Base-by-base conservation (phyloP, 441 rosid species). In the Euphorbia schlechtendalii region DNA sequence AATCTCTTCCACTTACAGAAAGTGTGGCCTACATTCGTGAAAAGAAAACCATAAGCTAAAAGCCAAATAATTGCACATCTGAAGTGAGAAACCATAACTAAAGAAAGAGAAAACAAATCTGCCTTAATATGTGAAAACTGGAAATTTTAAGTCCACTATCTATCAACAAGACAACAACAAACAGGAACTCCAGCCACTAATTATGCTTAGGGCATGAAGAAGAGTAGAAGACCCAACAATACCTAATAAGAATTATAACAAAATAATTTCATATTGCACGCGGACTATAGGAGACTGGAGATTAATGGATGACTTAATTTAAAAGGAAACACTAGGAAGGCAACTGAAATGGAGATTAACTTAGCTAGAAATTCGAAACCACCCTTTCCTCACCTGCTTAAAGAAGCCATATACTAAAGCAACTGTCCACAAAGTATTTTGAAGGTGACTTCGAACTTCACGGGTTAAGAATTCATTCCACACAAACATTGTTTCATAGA, bases 391-490 rank as follows among this genome's bases (percentile, higher is more conserved):
- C 52, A 95, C 99, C 97, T 95, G 99, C 72, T 85, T 90, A 77
- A 92, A 92, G 82, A 87, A 92, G 38, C 99, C 98, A 74, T 95
- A 79, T 28, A 95, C 98, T 72, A 95, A 81, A 49, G 99, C 96
- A 59, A 95, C 96, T 14, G 99, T 95, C 99, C 99, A 96, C 34
- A 83, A 45, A 34, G 96, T 90, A 76, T 88, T 92, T 74, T 80
- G 84, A 68, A 90, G 96, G 74, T 84, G 88, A 72, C 81, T 83
- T 61, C 99, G 90, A 59, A 92, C 82, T 53, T 85, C 99, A 65
- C 85, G 90, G 45, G 99, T 90, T 82, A 96, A 74, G 76, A 86
- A 96, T 76, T 90, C 98, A 76, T 95, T 95, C 99, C 99, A 95
- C 52, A 95, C 99, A 73, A 90, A 95, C 99, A 95, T 95, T 57